phyloP scores from a whole-genome alignment of 2,329 filamentous ascomycete genomes.

The Ophidiomyces ophidiicola region DNA sequence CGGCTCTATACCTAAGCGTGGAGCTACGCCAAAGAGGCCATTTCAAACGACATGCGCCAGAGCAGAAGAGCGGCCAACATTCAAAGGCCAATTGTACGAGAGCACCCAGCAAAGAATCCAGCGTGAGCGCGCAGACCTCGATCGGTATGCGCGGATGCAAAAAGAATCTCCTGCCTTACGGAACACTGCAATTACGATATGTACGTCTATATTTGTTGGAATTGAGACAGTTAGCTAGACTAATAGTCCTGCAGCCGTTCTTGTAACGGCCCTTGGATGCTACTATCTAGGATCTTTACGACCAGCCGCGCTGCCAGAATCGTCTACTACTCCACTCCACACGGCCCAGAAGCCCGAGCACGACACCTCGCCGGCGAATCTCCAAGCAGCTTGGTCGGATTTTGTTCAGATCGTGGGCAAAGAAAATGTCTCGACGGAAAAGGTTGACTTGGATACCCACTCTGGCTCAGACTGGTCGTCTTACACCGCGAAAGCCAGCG shows the following conservation, averaged over 20 bases:
- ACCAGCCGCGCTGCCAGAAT: constrained; percentile 35
- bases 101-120: constrained; percentile 48
- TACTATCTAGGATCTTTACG: constrained; percentile 45
- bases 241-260: constrained; percentile 32
- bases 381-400: constrained; percentile 54
- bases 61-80: constrained; percentile 21
- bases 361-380: constrained; percentile 44
- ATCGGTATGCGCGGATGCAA: constrained; percentile 37
- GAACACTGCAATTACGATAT: constrained; percentile 27
- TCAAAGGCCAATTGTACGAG: constrained; percentile 51
- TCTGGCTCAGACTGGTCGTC: constrained; percentile 54
- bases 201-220: constrained; percentile 23
- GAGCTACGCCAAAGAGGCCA: neutral
- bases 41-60: constrained; percentile 7
- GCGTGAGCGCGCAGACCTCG: constrained; percentile 47
- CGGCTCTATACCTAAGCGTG: constrained; percentile 3
- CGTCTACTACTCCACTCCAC: constrained; percentile 47
- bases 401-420: constrained; percentile 50
- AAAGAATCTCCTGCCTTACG: constrained; percentile 29
- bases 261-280: constrained; percentile 40
- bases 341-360: constrained; percentile 40
- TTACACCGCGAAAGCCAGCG: constrained; percentile 32
- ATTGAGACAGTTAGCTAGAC: constrained; percentile 10
- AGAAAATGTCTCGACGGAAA: constrained; percentile 49
- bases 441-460: constrained; percentile 44